A percentile compares a stretch with the other conserved stretches of the same genome.
These are phyloP conservation scores for Collybia sordida DNA, from an alignment of 768 basidiomycete genomes.

Conservation along the genomic window DNA sequence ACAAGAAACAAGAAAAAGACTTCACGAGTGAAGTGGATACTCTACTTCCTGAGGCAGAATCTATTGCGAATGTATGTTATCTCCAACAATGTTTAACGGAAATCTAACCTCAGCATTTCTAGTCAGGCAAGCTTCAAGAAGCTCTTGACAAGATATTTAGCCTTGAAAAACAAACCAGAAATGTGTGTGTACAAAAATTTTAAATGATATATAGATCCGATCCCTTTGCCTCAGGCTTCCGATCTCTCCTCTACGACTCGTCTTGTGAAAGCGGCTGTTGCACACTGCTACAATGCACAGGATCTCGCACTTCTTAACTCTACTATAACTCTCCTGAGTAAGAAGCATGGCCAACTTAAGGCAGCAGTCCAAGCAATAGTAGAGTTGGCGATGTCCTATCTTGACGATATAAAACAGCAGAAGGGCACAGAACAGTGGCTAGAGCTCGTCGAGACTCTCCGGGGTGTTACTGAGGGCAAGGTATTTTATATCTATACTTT, in stretches of 20 bases:
- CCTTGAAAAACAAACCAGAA: slow-evolving; percentile 95
- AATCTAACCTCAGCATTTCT: slow-evolving; percentile 13
- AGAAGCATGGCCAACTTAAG: slow-evolving; percentile 98
- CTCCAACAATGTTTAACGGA: slow-evolving; percentile 3
- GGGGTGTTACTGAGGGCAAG: slow-evolving; percentile 96
- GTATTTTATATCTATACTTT: slow-evolving; percentile 38
- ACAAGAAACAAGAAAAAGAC: slow-evolving; percentile 85
- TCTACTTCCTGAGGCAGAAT: slow-evolving; percentile 66
- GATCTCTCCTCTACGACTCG: slow-evolving; percentile 91
- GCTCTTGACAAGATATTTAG: slow-evolving; percentile 86
- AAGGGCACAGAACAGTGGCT: slow-evolving; percentile 79
- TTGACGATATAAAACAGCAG: slow-evolving; percentile 69
- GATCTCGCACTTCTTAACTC: slow-evolving; percentile 73
- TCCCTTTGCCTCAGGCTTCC: slow-evolving; percentile 64
- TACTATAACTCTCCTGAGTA: slow-evolving; percentile 69
- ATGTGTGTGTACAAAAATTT: slow-evolving; percentile 51
- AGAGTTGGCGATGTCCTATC: slow-evolving; percentile 79
- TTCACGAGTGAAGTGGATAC: slow-evolving; percentile 81
- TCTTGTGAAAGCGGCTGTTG: slow-evolving; percentile 71
- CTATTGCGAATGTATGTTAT: slow-evolving; percentile 66
- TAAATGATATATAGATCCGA: not conserved
- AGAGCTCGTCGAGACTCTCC: slow-evolving; percentile 84
- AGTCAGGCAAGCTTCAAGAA: slow-evolving; percentile 83
- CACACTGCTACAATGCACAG: slow-evolving; percentile 69
- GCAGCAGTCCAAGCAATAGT: slow-evolving; percentile 89